Base-by-base conservation (phyloP, 352 stramenopile genomes). In the Pythium brachiatum region DNA sequence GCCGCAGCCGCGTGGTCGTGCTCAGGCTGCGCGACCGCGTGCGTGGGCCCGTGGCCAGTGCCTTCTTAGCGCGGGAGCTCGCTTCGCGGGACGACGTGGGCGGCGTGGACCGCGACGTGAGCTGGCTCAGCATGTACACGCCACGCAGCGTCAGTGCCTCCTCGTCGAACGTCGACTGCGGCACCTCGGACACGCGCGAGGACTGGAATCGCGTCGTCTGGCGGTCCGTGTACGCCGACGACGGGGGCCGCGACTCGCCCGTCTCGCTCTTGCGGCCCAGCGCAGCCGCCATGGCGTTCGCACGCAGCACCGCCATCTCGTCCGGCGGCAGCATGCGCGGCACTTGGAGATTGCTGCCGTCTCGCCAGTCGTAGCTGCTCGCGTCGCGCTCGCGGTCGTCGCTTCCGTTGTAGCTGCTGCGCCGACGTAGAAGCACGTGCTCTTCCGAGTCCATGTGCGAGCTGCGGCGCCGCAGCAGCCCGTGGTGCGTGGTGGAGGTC, bases 101-200 rank as follows among this genome's bases (percentile, higher is more conserved):
- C 34, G 51, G 51, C n/a, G 51, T 41, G 7, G 51, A 47, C 20
- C 31, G 31, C n/a, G 34, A 47, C n/a, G 31, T 47, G 34, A 47
- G 57, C 13, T 50, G 44, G 21, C 23, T 18, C 8, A 39, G 23
- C 21, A 56, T 27, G 21, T 50, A 13, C 44, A 56, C 56, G 9
- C 57, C 32, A 15, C 47, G 31, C 1, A 41, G 25, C 21, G 20
- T 57, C 29, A 52, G 23, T 20, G 44, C 44, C 29, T 46, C 57
- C 11, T 63, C 46, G n/a, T 63, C 27, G n/a, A 57, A 63, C 34
- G 57, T 57, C 12, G 51, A 57, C 23, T 29, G 21, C 21, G 26
- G 36, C 7, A 51, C n/a, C 16, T 61, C 54, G n/a, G 54, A 51
- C 18, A 32, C 23, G 8, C 26, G 23, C 18, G 54, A 61, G 3